Percentiles rank a stretch among this genome's conserved stretches.
Conservation (phyloP, 352 stramenopile species). For the Phytophthora megakarya region DNA sequence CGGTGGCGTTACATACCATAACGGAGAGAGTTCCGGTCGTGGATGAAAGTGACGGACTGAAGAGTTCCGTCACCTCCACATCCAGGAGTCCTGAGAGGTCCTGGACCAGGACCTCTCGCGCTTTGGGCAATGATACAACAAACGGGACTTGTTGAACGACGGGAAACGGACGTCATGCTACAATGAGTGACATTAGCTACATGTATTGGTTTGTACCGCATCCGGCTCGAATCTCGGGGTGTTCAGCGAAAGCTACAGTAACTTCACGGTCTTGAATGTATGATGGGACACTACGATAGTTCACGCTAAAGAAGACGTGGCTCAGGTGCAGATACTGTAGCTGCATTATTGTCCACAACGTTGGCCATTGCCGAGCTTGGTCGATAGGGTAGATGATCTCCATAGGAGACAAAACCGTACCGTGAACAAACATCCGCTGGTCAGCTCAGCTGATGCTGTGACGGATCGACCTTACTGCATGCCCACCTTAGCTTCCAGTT, state of each 20-base stretch:
- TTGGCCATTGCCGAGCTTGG: not conserved
- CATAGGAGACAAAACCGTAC: not conserved
- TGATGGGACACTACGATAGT: slow-evolving; percentile 9
- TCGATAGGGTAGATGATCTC: not conserved
- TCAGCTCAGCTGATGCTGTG: slow-evolving; percentile 22
- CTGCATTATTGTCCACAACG: not conserved
- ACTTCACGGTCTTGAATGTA: slow-evolving; percentile 25
- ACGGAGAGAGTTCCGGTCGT: too few species aligned
- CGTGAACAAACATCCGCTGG: slow-evolving; percentile 4
- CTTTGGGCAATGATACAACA: not conserved
- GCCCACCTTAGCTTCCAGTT: slow-evolving; percentile 18
- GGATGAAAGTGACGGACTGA: too few species aligned
- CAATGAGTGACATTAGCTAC: slow-evolving; percentile 13
- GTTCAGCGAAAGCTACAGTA: slow-evolving; percentile 10
- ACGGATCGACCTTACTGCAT: slow-evolving; percentile 4
- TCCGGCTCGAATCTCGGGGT: slow-evolving; percentile 22
- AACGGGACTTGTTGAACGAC: too few species aligned
- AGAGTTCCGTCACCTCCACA: too few species aligned
- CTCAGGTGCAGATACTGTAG: slow-evolving; percentile 8
- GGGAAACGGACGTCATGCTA: slow-evolving; percentile 1
- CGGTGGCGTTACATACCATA: not conserved
- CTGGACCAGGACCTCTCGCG: not conserved
- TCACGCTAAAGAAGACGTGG: slow-evolving; percentile 23
- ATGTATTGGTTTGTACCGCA: slow-evolving; percentile 1
- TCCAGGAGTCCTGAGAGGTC: too few species aligned